Evolutionary conservation across 306 rosid genomes (phyloP).

Genomic region (Carpinus fangiana): DNA sequence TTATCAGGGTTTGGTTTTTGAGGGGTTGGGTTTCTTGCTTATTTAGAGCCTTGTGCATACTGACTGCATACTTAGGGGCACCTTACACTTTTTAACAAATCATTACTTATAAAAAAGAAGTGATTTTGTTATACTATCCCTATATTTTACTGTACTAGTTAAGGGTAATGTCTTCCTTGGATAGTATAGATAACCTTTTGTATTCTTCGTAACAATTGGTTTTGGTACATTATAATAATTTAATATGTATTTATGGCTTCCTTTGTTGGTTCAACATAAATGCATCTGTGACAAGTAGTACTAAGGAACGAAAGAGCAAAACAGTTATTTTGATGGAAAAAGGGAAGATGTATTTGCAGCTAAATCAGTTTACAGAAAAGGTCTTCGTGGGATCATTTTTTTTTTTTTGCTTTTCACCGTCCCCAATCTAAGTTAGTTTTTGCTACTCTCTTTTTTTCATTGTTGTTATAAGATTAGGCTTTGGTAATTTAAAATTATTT

Average conservation of each 20-base stretch:
- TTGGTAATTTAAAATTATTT: conserved; percentile 7
- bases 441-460: conserved; percentile 3
- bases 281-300: conserved; percentile 90
- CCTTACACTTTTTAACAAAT: too few species aligned
- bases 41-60: too few species aligned
- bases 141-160: not conserved
- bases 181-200: not conserved
- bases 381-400: conserved; percentile 36
- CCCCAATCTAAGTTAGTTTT: conserved; percentile 3
- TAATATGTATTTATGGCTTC: conserved; percentile 19
- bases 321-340: conserved; percentile 79
- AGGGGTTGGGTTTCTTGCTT: too few species aligned
- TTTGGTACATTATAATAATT: not conserved
- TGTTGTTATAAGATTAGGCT: not conserved
- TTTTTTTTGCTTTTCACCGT: conserved; percentile 3
- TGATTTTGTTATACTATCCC: too few species aligned
- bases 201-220: not conserved
- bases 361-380: conserved; percentile 66
- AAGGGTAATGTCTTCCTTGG: not conserved
- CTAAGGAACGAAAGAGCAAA: conserved; percentile 65
- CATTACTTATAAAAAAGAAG: too few species aligned
- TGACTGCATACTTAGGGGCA: too few species aligned
- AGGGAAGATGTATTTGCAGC: conserved; percentile 64
- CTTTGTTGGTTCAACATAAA: conserved; percentile 54
- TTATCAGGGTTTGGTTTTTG: too few species aligned